A percentile compares a stretch with the other conserved stretches of the same genome.
These are phyloP conservation scores for Taxawa tesnikishii DNA, from an alignment of 2,329 filamentous ascomycete genomes.

Conservation along the genomic window DNA sequence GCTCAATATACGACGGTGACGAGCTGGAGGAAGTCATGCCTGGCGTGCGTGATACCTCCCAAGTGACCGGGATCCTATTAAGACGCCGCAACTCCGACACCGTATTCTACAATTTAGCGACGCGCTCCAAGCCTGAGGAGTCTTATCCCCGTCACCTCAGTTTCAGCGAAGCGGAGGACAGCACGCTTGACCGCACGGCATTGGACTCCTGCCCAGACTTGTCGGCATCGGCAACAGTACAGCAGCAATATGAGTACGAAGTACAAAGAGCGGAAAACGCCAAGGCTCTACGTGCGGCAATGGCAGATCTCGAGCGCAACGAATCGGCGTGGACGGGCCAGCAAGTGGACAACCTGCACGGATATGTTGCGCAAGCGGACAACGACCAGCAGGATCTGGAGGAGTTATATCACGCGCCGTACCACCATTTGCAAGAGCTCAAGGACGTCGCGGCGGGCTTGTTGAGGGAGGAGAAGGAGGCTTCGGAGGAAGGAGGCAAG, in stretches of 20 bases:
- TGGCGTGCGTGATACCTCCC: constrained; percentile 34
- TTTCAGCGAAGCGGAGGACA: constrained; percentile 64
- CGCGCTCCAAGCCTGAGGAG: constrained; percentile 29
- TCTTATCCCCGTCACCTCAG: constrained; percentile 62
- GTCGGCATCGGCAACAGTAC: not conserved
- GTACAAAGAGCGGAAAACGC: constrained; percentile 3
- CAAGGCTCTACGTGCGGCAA: constrained; percentile 34
- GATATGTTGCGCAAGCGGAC: constrained; percentile 50
- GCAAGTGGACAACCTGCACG: constrained; percentile 44
- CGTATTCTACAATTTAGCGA: constrained; percentile 20
- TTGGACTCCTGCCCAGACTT: not conserved
- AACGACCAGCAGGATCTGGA: constrained; percentile 55
- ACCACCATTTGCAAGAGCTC: constrained; percentile 57
- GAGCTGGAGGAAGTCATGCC: constrained; percentile 45
- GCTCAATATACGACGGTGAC: constrained; percentile 46
- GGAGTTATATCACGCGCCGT: constrained; percentile 53
- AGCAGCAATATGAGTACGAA: constrained; percentile 4
- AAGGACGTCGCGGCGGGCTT: constrained; percentile 57
- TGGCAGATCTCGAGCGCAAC: constrained; percentile 39
- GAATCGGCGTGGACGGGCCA: constrained; percentile 50
- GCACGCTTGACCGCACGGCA: constrained; percentile 40
- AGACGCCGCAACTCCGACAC: constrained; percentile 43
- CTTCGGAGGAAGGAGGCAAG: constrained; percentile 58
- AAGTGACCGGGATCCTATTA: constrained; percentile 37
- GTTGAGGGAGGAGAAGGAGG: constrained; percentile 54